phyloP scores from a whole-genome alignment of 1,284 basidiomycete genomes.

The Mycena citricolor region DNA sequence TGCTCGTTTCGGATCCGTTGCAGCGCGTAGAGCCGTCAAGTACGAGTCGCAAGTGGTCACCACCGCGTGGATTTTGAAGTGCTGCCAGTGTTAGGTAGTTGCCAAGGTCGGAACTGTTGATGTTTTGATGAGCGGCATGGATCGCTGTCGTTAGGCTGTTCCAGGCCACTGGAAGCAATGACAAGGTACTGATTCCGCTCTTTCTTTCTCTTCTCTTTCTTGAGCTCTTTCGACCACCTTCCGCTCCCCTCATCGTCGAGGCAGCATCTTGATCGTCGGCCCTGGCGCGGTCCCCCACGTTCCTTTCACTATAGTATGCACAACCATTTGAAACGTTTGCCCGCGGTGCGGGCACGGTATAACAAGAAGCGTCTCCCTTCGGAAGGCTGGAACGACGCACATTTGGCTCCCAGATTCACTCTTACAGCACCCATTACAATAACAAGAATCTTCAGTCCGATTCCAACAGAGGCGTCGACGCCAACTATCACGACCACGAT shows the following conservation, averaged over 20 bases:
- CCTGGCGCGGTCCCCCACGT: slow-evolving; percentile 20
- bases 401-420: slow-evolving; percentile 1
- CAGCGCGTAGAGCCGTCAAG: no score
- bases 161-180: background rate
- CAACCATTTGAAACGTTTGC: slow-evolving; percentile 11
- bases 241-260: slow-evolving; percentile 5
- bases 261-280: slow-evolving; percentile 11
- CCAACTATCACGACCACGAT: no score
- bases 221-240: background rate
- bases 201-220: slow-evolving; percentile 7
- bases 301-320: slow-evolving; percentile 22
- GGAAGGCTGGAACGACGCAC: slow-evolving; percentile 6
- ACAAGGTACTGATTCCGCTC: background rate
- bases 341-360: slow-evolving; percentile 14
- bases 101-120: no score
- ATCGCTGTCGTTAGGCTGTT: slow-evolving; percentile 2
- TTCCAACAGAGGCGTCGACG: no score
- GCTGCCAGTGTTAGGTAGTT: no score
- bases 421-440: slow-evolving; percentile 7
- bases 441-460: slow-evolving; percentile 1
- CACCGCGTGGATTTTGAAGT: no score
- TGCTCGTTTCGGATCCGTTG: no score
- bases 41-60: no score
- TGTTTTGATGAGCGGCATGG: no score
- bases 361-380: slow-evolving; percentile 17